A percentile compares a stretch with the other conserved stretches of the same genome.
These are phyloP conservation scores for Simplicillium sp. DNA, from an alignment of 2,329 filamentous ascomycete genomes.

Conservation along the genomic window DNA sequence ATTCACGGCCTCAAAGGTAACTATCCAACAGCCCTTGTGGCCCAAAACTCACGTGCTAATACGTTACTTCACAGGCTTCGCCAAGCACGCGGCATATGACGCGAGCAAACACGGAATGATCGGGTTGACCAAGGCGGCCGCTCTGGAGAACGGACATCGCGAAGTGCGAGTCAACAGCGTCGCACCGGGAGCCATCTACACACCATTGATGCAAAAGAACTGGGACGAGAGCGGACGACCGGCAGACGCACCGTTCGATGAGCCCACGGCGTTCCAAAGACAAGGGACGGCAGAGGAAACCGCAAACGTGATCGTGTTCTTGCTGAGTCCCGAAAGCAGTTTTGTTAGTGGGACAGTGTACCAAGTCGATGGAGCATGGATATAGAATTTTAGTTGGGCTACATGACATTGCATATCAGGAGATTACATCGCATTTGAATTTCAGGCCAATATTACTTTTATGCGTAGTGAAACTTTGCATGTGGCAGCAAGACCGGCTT, in stretches of 20 bases:
- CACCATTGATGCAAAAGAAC: slow-evolving; percentile 34
- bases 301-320: slow-evolving; percentile 34
- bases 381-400: slow-evolving; percentile 12
- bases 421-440: background rate
- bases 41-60: background rate
- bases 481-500: too few relatives aligned
- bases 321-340: slow-evolving; percentile 35
- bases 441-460: background rate
- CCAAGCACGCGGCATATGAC: slow-evolving; percentile 20
- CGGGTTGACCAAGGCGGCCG: slow-evolving; percentile 21
- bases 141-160: slow-evolving; percentile 24
- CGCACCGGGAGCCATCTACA: slow-evolving; percentile 36
- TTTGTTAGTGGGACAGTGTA: slow-evolving; percentile 36
- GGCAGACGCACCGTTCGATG: slow-evolving; percentile 28
- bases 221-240: slow-evolving; percentile 23
- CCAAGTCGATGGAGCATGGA: slow-evolving; percentile 32
- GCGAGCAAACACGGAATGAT: slow-evolving; percentile 24
- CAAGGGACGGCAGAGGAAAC: slow-evolving; percentile 37
- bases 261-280: slow-evolving; percentile 29
- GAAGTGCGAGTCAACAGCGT: slow-evolving; percentile 34
- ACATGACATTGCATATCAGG: background rate
- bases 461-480: background rate
- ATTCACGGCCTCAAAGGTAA: slow-evolving; percentile 33
- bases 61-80: slow-evolving; percentile 13
- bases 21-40: background rate